Base-by-base conservation (phyloP, 2,329 filamentous ascomycete species). In the Aspergillus uvarum region DNA sequence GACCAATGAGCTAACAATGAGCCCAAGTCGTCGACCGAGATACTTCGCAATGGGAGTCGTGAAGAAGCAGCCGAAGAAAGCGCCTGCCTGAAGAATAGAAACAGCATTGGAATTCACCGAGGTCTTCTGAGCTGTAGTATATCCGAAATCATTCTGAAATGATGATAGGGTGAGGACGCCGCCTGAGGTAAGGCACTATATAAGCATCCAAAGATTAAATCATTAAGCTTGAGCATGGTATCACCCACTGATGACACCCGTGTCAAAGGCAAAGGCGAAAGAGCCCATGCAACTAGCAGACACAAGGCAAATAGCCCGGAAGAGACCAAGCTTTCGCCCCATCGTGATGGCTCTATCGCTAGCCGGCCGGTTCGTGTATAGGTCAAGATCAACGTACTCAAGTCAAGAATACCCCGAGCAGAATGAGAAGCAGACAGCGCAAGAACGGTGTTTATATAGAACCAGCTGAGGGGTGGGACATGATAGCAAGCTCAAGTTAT, bases 1-100 rank as follows among this genome's bases (percentile, higher is more conserved):
- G 32, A 82, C 64, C 8, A 76, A 62, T 22, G 80, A 79, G 42
- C 75, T 76, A 32, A 79, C 69, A 21, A 82, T 75, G 31, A 83
- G 74, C 5, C 76, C 74, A 54, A 68, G 72, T 50, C 76, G 76
- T 31, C 82, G 77, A 10, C 81, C 82, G 32, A 77, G 72, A 24
- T 70, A 70, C 31, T 79, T 74, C 6, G 78, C 80, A 21, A 83
- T 59, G 0, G 80, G 79, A 58, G 77, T 80, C 54, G 81, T 79
- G 56, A 76, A 65, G 58, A 83, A 79, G 59, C 80, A 81, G 49
- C 80, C 80, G 57, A 82, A 79, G 65, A 84, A 84, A 42, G 80
- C 80, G 22, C 81, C 81, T 1, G 79, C 78, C 56, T 82, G 80
- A 7, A 83, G 78, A 4, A 83, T 76, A 0, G 77, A 77, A 21